Evolutionary conservation across 192 early-diverging fungal genomes (phyloP).

Genomic region (Phycomyces blakesleeanus): DNA sequence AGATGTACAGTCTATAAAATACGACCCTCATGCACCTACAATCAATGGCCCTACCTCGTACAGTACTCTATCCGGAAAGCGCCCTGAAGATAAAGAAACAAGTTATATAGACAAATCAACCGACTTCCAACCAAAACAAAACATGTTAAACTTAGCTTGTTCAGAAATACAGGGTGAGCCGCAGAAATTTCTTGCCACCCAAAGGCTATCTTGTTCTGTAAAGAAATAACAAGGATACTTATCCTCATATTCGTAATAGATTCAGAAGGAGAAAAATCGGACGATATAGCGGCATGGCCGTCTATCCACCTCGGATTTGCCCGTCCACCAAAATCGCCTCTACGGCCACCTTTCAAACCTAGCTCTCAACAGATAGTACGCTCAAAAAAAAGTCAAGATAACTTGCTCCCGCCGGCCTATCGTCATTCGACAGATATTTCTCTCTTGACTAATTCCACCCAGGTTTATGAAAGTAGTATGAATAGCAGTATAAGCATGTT

Average conservation of each 20-base stretch:
- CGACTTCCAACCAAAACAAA: no score
- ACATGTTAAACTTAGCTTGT: no score
- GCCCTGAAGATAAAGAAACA: no score
- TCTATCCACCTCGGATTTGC: not conserved
- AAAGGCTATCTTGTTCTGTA: no score
- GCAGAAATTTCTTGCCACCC: no score
- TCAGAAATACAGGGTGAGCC: not conserved
- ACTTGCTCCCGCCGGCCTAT: not conserved
- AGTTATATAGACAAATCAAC: no score
- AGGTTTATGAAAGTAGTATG: not conserved
- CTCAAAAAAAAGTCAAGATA: not conserved
- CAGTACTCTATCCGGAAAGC: no score
- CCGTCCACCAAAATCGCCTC: constrained; percentile 3
- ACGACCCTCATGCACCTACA: no score
- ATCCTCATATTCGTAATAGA: no score
- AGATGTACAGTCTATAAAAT: no score
- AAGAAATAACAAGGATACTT: no score
- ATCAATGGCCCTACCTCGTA: no score
- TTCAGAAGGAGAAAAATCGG: constrained; percentile 5
- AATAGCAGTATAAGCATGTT: constrained; percentile 2
- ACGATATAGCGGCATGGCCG: not conserved
- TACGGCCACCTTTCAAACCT: constrained; percentile 3
- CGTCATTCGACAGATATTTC: not conserved
- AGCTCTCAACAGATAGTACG: not conserved
- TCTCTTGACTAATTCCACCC: not conserved